Conservation (phyloP, 2,329 filamentous ascomycete species). For the Claviceps maximensis region DNA sequence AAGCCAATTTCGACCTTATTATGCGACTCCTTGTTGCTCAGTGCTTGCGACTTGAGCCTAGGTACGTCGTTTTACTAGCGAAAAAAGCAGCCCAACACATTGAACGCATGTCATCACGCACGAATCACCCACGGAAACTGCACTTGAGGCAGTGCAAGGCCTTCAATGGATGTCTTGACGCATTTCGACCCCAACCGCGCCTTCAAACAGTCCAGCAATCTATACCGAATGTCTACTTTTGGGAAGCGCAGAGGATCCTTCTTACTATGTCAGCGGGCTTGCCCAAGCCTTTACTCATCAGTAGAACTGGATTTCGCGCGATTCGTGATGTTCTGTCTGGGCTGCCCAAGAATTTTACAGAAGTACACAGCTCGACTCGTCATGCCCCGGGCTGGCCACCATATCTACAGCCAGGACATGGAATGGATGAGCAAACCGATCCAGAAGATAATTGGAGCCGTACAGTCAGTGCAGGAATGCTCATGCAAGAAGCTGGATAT, state of each 20-base stretch:
- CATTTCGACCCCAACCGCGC: conserved; percentile 15
- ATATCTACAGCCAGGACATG: conserved; percentile 42
- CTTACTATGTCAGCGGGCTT: conserved; percentile 37
- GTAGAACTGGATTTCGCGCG: conserved; percentile 36
- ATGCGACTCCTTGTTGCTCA: conserved; percentile 17
- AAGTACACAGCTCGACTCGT: conserved; percentile 34
- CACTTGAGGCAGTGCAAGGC: conserved; percentile 18
- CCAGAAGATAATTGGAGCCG: conserved; percentile 40
- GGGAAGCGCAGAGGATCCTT: conserved; percentile 43
- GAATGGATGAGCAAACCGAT: conserved; percentile 41
- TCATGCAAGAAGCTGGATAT: conserved; percentile 46
- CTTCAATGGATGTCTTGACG: conserved; percentile 18
- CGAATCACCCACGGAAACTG: conserved; percentile 8
- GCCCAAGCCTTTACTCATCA: conserved; percentile 36
- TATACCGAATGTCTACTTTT: conserved; percentile 24
- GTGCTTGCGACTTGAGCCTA: conserved; percentile 20
- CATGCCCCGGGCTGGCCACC: conserved; percentile 46
- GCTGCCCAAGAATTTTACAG: conserved; percentile 36
- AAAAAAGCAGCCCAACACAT: conserved; percentile 16
- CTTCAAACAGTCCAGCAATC: conserved; percentile 13
- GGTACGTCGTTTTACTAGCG: conserved; percentile 19
- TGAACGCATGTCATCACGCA: conserved; percentile 8
- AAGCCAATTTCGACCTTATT: conserved; percentile 13
- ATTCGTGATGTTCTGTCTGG: conserved; percentile 41
- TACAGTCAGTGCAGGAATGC: conserved; percentile 36